These are phyloP conservation scores for Boletales sp. DNA, from an alignment of 768 basidiomycete species.

Conservation along the genomic window DNA sequence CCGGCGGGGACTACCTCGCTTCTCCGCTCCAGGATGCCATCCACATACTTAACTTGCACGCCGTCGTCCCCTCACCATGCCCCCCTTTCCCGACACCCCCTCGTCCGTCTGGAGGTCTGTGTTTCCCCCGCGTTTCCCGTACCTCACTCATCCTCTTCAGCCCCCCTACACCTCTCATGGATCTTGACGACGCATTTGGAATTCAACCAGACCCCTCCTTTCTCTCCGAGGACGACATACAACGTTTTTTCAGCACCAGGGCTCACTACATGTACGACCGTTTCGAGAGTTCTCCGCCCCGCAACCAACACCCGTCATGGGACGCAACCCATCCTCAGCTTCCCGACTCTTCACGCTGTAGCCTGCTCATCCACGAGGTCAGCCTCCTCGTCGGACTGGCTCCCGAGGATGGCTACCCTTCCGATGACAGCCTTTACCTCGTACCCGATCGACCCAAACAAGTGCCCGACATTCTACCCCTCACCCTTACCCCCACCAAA, in stretches of 20 bases:
- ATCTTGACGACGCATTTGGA: too few species aligned
- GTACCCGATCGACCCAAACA: conserved; percentile 1
- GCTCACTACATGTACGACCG: conserved; percentile 5
- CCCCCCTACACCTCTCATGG: too few species aligned
- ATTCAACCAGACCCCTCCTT: neutral
- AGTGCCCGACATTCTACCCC: conserved; percentile 16
- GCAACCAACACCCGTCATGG: conserved; percentile 13
- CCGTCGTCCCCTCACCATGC: neutral
- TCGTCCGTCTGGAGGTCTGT: conserved; percentile 25
- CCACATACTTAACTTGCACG: neutral
- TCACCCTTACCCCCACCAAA: conserved; percentile 15
- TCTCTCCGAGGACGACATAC: conserved; percentile 14
- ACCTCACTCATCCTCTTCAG: neutral
- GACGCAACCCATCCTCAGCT: conserved; percentile 5
- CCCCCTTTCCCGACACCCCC: conserved; percentile 14
- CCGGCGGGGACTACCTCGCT: neutral
- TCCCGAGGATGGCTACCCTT: conserved; percentile 12
- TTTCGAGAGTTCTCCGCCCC: conserved; percentile 9
- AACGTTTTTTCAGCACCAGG: conserved; percentile 15
- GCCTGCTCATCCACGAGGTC: conserved; percentile 30
- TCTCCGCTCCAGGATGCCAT: neutral
- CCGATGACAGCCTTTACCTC: neutral
- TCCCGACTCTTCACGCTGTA: conserved; percentile 20
- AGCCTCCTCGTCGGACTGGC: conserved; percentile 31
- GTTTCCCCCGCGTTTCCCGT: too few species aligned